Evolutionary conservation across 305 asterid species (phyloP).

Genomic region (Fraxinus platypoda): DNA sequence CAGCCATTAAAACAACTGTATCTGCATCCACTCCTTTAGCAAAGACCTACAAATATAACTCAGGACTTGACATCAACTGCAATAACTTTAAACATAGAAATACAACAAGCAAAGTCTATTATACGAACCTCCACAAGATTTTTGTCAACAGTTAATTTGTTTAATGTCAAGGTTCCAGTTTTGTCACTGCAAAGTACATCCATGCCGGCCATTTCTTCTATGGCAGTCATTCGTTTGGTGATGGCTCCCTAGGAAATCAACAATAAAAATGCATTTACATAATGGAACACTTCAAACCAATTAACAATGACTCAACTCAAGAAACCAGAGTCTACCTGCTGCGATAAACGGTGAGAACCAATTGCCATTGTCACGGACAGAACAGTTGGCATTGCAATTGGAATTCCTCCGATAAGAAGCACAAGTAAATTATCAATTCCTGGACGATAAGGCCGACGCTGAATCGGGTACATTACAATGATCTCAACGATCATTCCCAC

Average conservation of each 20-base stretch:
- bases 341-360: slow-evolving; percentile 82
- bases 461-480: slow-evolving; percentile 83
- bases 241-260: slow-evolving; percentile 63
- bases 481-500: slow-evolving; percentile 77
- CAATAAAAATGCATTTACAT: slow-evolving; percentile 13
- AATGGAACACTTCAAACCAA: slow-evolving; percentile 9
- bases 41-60: slow-evolving; percentile 44
- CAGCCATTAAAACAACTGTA: slow-evolving; percentile 76
- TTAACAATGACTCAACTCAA: slow-evolving; percentile 20
- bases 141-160: slow-evolving; percentile 72
- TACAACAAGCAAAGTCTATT: neutral
- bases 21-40: slow-evolving; percentile 62
- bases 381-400: slow-evolving; percentile 85
- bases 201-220: slow-evolving; percentile 95
- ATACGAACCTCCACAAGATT: slow-evolving; percentile 59
- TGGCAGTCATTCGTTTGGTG: slow-evolving; percentile 84
- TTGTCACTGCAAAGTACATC: slow-evolving; percentile 92
- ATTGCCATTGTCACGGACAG: slow-evolving; percentile 81
- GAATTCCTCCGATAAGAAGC: slow-evolving; percentile 80
- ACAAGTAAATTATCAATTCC: slow-evolving; percentile 81
- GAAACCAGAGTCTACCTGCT: slow-evolving; percentile 49
- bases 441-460: slow-evolving; percentile 64
- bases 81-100: neutral
- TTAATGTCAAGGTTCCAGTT: slow-evolving; percentile 82
- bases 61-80: slow-evolving; percentile 9